Evolutionary conservation across 1,284 basidiomycete genomes (phyloP).

Genomic region (Lentinus polychrous): DNA sequence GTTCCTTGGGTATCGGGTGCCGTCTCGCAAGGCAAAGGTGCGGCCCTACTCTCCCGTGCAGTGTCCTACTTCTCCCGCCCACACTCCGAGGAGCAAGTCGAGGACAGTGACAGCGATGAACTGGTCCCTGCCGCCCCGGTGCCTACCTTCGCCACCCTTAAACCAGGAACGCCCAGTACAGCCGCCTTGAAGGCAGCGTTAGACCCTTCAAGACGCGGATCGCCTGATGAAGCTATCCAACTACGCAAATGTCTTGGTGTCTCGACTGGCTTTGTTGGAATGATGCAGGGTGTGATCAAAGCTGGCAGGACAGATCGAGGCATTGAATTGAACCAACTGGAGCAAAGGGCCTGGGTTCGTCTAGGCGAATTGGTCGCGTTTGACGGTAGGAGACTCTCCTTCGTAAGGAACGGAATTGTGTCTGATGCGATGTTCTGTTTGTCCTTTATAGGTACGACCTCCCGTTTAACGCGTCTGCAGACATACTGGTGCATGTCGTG

Average conservation of each 20-base stretch:
- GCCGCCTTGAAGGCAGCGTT: constrained; percentile 29
- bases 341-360: constrained; percentile 46
- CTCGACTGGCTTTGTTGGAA: constrained; percentile 32
- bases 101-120: no score
- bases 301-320: constrained; percentile 22
- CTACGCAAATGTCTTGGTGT: constrained; percentile 36
- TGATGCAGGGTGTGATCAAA: constrained; percentile 29
- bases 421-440: constrained; percentile 12
- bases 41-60: constrained; percentile 5
- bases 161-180: constrained; percentile 14
- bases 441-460: constrained; percentile 21
- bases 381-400: constrained; percentile 24
- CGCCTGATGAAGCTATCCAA: constrained; percentile 29
- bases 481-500: constrained; percentile 45
- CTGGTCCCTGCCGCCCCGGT: constrained; percentile 1
- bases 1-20: constrained; percentile 38
- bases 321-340: constrained; percentile 36
- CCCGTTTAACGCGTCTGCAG: constrained; percentile 37
- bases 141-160: constrained; percentile 2
- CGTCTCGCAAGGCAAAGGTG: constrained; percentile 10
- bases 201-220: constrained; percentile 26
- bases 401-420: neutral
- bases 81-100: neutral
- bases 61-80: constrained; percentile 11
- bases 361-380: constrained; percentile 46